phyloP scores from a whole-genome alignment of 768 basidiomycete species.

The Macrolepiota fuliginosa region DNA sequence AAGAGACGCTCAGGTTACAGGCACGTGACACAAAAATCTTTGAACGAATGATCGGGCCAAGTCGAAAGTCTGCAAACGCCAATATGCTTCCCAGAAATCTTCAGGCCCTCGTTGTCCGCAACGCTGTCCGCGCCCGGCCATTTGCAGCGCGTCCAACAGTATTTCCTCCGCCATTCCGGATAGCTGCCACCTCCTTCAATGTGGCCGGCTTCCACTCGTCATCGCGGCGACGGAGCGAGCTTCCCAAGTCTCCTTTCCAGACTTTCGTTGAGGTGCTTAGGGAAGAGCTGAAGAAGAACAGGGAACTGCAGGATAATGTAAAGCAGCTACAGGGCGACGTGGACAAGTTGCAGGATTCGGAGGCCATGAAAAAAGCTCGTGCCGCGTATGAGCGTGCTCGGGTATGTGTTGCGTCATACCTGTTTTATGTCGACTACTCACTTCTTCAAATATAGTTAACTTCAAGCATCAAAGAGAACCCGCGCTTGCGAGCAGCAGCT shows the following conservation, averaged over 20 bases:
- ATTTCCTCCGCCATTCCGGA: slow-evolving; percentile 39
- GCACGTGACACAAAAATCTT: slow-evolving; percentile 13
- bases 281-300: slow-evolving; percentile 91
- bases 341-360: slow-evolving; percentile 94
- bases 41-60: slow-evolving; percentile 5
- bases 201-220: slow-evolving; percentile 65
- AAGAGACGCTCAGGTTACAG: neutral
- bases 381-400: slow-evolving; percentile 94
- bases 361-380: slow-evolving; percentile 89
- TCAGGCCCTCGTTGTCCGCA: slow-evolving; percentile 34
- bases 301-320: slow-evolving; percentile 94
- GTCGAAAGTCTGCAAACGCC: slow-evolving; percentile 14
- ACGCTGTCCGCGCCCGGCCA: slow-evolving; percentile 27
- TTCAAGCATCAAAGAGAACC: slow-evolving; percentile 96
- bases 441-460: slow-evolving; percentile 55
- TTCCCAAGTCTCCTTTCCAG: slow-evolving; percentile 90
- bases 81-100: slow-evolving; percentile 45
- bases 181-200: slow-evolving; percentile 23
- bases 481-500: slow-evolving; percentile 85
- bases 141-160: slow-evolving; percentile 21
- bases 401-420: slow-evolving; percentile 45
- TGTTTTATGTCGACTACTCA: slow-evolving; percentile 2
- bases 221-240: slow-evolving; percentile 55
- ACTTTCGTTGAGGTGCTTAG: slow-evolving; percentile 93
- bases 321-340: slow-evolving; percentile 98